phyloP scores from a whole-genome alignment of 805 yeast species.

The Barnettozyma botsteinii region DNA sequence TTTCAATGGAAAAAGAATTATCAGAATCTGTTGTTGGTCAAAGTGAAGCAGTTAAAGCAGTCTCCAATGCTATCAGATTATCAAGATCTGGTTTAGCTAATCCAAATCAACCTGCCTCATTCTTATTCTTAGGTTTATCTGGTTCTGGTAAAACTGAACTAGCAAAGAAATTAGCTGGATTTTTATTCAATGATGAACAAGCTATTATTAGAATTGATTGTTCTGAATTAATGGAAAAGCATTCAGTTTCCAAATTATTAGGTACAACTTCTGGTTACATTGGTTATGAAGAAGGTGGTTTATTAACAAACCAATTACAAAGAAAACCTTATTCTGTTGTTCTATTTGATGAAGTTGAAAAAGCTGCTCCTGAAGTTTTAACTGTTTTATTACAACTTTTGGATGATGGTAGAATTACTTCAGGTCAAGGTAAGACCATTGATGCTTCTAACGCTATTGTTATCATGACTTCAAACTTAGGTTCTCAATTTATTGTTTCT shows the following conservation, averaged over 20 bases:
- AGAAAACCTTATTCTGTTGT: slow-evolving; percentile 95
- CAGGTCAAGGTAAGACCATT: slow-evolving; percentile 89
- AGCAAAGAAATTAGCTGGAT: slow-evolving; percentile 95
- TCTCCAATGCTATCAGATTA: slow-evolving; percentile 88
- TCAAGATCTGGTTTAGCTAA: slow-evolving; percentile 92
- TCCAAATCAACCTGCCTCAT: slow-evolving; percentile 95
- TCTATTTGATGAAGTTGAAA: slow-evolving; percentile 94
- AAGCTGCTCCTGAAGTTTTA: slow-evolving; percentile 96
- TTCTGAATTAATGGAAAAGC: slow-evolving; percentile 91
- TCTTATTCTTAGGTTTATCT: slow-evolving; percentile 88
- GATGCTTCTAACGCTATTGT: slow-evolving; percentile 90
- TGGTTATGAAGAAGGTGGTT: slow-evolving; percentile 97
- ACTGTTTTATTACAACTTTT: slow-evolving; percentile 87
- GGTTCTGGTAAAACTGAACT: slow-evolving; percentile 99
- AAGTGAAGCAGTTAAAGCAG: slow-evolving; percentile 92
- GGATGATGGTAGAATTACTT: slow-evolving; percentile 94
- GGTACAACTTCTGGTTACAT: slow-evolving; percentile 98
- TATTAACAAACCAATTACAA: slow-evolving; percentile 84
- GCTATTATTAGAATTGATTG: slow-evolving; percentile 98
- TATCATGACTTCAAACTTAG: slow-evolving; percentile 95
- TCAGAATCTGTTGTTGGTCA: slow-evolving; percentile 89
- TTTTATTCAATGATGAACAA: slow-evolving; percentile 90
- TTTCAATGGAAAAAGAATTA: slow-evolving; percentile 88
- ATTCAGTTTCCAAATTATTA: slow-evolving; percentile 88
- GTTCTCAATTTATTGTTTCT: slow-evolving; percentile 82